Base-by-base conservation (phyloP, 2,329 filamentous ascomycete genomes). In the Anisogramma anomala region DNA sequence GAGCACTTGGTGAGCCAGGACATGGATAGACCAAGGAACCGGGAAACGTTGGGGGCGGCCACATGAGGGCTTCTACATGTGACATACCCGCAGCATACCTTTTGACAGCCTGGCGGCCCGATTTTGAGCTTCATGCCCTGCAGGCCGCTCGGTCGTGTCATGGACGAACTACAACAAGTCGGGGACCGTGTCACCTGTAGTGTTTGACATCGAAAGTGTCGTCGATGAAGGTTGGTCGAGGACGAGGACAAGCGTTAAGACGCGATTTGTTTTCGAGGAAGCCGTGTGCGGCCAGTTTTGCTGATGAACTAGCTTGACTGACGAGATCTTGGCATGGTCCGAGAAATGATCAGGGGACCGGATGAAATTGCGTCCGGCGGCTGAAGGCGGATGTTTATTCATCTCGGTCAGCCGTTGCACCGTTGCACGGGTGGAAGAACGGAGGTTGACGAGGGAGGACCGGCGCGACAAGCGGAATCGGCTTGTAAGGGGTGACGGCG, bases 401-500 rank as follows among this genome's bases (percentile, higher is more conserved):
- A 5, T 30, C 11, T 15, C 14, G 6, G 5, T 13, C 14, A 11
- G 6, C 6, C 15, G 30, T 18, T 19, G 26, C 36, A 15, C 26
- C 36, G 36, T 38, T 8, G 18, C 11, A 32, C 36, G 5, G 40
- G 39, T 23, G 31, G 27, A 28, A 36, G 26, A 42, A 23, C 40
- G 40, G 43, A 28, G 38, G 30, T 33, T 31, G 42, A 22, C 38
- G 42, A 37, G 37, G 32, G 36, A 27, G 27, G 36, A 33, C 32
- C 33, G 33, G 31, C 11, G 22, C 26, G 33, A 36, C n/a, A n/a
- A n/a, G n/a, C n/a, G n/a, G n/a, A n/a, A n/a, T n/a, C n/a, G n/a
- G n/a, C n/a, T n/a, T n/a, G n/a, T n/a, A n/a, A 31, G 14, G 25
- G 20, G 17, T 37, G 33, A 37, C 41, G 38, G 25, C 4, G 11